Evolutionary conservation across 169 alveolate genomes (phyloP), one percentile per base, ranked within the genome.

Genomic region (Babesia gibsoni): DNA sequence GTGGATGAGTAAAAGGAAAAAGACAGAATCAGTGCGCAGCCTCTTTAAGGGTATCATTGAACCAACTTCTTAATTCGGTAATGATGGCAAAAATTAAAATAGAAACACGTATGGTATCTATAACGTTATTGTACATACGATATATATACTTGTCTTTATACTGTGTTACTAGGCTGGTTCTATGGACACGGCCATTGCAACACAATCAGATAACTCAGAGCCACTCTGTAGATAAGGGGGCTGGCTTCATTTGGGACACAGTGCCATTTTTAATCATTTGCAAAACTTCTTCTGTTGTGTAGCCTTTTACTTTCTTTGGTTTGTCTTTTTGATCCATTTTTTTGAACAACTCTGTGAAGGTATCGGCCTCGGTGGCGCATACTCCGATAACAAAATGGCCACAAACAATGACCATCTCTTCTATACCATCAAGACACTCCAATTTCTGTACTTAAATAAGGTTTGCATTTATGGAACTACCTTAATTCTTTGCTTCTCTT

Each of bases 41-140:
- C 52, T 77, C 25, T 77, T 77, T 49, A 77, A 77, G 67, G 86
- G 67, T 43, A 63, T 74, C 16, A 50, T 74, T 2, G 59, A 52
- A 0, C 46, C 72, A 48, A 39, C 2, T 5, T 41, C 36, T 23
- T 61, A n/a, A 59, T 22, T 14, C 53, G 20, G 22, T 22, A 41
- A 41, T 4, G 49, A 22, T 22, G 18, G 49, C 18, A n/a, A n/a
- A n/a, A n/a, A n/a, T n/a, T n/a, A n/a, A n/a, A n/a, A n/a, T n/a
- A n/a, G n/a, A n/a, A n/a, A n/a, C n/a, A n/a, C n/a, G n/a, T n/a
- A n/a, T n/a, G n/a, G n/a, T n/a, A n/a, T n/a, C n/a, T n/a, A n/a
- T n/a, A n/a, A n/a, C n/a, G n/a, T n/a, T n/a, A n/a, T n/a, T n/a
- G n/a, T n/a, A n/a, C n/a, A n/a, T n/a, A n/a, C n/a, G n/a, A n/a